Conservation (phyloP, 805 yeast species). For the Nakazawaea peltata region DNA sequence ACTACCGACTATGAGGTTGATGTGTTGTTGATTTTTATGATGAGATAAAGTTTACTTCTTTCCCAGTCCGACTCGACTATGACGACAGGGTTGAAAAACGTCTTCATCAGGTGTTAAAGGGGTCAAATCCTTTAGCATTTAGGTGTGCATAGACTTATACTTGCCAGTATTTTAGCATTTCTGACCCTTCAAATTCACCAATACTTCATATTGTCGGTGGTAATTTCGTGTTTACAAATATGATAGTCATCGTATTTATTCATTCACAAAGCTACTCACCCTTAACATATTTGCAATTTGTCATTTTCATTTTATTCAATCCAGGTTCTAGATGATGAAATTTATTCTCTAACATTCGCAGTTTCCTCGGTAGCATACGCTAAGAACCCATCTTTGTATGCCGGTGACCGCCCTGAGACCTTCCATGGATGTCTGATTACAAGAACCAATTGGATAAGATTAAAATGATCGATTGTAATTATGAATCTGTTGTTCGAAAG, state of each 20-base stretch:
- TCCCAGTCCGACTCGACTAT: slow-evolving; percentile 92
- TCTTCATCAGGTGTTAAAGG: slow-evolving; percentile 23
- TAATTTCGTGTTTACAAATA: neutral
- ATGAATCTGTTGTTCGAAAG: too few species aligned
- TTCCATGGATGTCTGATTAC: slow-evolving; percentile 90
- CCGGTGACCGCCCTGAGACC: slow-evolving; percentile 83
- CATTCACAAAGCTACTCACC: slow-evolving; percentile 9
- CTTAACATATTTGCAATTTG: slow-evolving; percentile 4
- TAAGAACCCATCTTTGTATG: slow-evolving; percentile 75
- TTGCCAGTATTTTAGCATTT: slow-evolving; percentile 74
- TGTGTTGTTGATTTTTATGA: slow-evolving; percentile 6
- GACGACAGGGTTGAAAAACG: slow-evolving; percentile 76
- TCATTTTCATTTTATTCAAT: neutral
- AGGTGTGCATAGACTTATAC: slow-evolving; percentile 51
- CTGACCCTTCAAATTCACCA: slow-evolving; percentile 36
- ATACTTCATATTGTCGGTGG: too few species aligned
- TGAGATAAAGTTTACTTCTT: slow-evolving; percentile 56
- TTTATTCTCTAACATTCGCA: slow-evolving; percentile 79
- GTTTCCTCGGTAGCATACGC: slow-evolving; percentile 90
- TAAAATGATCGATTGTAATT: too few species aligned
- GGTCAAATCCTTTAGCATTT: slow-evolving; percentile 14
- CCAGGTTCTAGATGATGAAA: slow-evolving; percentile 54
- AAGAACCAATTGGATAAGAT: neutral
- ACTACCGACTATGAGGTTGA: too few species aligned
- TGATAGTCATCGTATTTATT: slow-evolving; percentile 10